Evolutionary conservation across 2,329 filamentous ascomycete genomes (phyloP).

Genomic region (Arthrobotrys sphaeroides): DNA sequence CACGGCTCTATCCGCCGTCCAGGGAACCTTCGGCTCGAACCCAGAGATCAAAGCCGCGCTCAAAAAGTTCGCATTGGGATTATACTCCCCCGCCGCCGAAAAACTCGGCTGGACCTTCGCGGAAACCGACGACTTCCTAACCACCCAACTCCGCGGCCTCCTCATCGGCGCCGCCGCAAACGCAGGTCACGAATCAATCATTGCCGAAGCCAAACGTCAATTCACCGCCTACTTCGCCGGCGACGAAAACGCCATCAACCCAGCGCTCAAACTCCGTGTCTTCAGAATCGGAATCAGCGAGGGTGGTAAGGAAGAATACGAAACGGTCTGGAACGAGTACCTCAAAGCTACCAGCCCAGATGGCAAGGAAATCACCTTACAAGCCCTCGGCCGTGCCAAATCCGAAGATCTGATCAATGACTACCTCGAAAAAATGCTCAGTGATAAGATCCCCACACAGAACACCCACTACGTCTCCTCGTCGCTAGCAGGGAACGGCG

Average conservation of each 20-base stretch:
- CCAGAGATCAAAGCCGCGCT: constrained; percentile 73
- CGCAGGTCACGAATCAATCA: constrained; percentile 78
- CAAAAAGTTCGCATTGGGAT: constrained; percentile 78
- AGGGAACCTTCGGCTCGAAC: constrained; percentile 82
- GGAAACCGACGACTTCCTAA: constrained; percentile 81
- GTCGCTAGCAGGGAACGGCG: constrained; percentile 76
- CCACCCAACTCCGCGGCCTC: constrained; percentile 81
- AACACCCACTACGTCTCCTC: constrained; percentile 86
- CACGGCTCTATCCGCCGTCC: constrained; percentile 77
- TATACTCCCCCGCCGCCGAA: constrained; percentile 78
- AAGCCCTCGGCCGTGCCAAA: constrained; percentile 77
- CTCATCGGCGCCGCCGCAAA: constrained; percentile 79
- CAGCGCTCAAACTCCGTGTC: constrained; percentile 80
- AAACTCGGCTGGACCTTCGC: constrained; percentile 86
- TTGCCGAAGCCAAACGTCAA: constrained; percentile 77
- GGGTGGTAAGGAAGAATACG: constrained; percentile 74
- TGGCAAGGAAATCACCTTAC: constrained; percentile 85
- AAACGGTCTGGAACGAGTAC: constrained; percentile 85
- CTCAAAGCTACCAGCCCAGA: constrained; percentile 83
- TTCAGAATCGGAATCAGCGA: constrained; percentile 82
- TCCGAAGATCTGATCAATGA: constrained; percentile 74
- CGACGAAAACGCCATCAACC: constrained; percentile 76
- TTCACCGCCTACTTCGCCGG: constrained; percentile 81
- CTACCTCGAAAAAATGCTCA: constrained; percentile 78
- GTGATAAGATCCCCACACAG: constrained; percentile 81